These are phyloP conservation scores for Polygonum maritimum DNA, from an alignment of 148 eudicot species.

Conservation along the genomic window DNA sequence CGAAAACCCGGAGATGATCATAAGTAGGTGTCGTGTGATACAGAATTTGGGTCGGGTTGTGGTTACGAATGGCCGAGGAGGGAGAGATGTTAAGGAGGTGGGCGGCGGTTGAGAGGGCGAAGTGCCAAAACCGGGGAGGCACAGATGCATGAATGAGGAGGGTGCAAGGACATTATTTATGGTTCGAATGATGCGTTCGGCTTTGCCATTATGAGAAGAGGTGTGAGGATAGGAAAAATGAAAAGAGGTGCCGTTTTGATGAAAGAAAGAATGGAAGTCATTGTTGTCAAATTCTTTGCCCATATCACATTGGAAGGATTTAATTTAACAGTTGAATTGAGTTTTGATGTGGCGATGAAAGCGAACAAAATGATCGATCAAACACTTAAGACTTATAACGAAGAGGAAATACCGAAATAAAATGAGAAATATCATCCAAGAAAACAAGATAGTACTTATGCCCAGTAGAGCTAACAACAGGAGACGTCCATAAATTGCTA, in stretches of 20 bases:
- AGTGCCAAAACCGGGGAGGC: not conserved
- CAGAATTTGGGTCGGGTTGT: not conserved
- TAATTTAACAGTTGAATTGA: not conserved
- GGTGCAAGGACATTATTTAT: not conserved
- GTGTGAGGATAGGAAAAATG: not conserved
- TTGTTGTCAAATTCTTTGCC: not conserved
- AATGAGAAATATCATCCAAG: no score
- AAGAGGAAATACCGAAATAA: no score
- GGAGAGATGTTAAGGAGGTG: not conserved
- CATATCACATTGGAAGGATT: not conserved
- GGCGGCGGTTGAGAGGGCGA: not conserved
- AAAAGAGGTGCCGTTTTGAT: not conserved
- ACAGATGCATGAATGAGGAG: not conserved
- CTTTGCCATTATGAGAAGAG: not conserved
- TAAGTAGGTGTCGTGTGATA: not conserved
- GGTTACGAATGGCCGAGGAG: not conserved
- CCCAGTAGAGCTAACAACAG: no score
- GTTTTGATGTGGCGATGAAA: not conserved
- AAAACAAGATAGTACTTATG: no score
- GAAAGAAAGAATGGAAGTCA: not conserved
- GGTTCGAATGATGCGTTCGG: not conserved
- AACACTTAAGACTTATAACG: not conserved
- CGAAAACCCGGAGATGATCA: not conserved
- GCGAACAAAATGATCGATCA: not conserved
- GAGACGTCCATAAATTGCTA: no score